Evolutionary conservation across 176 grass and related monocot species (phyloP).

Genomic region (Carex cristatella): DNA sequence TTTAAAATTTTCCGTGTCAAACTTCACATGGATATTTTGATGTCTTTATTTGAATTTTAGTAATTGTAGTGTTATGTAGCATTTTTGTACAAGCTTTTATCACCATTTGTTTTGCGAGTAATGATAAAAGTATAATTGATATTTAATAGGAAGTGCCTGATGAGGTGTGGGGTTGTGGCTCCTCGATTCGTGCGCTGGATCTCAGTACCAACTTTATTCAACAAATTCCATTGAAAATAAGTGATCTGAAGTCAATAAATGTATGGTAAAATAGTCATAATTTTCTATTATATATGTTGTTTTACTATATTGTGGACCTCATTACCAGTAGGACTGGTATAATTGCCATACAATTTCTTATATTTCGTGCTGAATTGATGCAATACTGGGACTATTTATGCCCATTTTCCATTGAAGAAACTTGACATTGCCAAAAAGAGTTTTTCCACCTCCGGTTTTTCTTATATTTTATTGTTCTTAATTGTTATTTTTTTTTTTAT

Average conservation of each 20-base stretch:
- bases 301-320: background rate
- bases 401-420: background rate
- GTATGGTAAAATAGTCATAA: conserved; percentile 29
- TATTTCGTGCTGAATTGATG: background rate
- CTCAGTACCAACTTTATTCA: conserved; percentile 56
- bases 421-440: background rate
- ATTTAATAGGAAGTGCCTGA: conserved; percentile 64
- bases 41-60: background rate
- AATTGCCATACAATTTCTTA: background rate
- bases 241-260: conserved; percentile 57
- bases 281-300: background rate
- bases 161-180: conserved; percentile 82
- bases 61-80: background rate
- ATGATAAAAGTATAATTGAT: background rate
- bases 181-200: conserved; percentile 64
- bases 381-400: background rate
- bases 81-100: background rate
- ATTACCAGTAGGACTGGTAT: background rate
- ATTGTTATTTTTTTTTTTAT: conserved; percentile 24
- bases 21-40: background rate
- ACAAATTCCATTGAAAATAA: conserved; percentile 60
- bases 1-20: background rate
- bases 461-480: conserved; percentile 21
- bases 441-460: background rate
- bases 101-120: background rate